These are phyloP conservation scores for Ceratocystis ficicola DNA, from an alignment of 2,329 filamentous ascomycete genomes.

Conservation along the genomic window DNA sequence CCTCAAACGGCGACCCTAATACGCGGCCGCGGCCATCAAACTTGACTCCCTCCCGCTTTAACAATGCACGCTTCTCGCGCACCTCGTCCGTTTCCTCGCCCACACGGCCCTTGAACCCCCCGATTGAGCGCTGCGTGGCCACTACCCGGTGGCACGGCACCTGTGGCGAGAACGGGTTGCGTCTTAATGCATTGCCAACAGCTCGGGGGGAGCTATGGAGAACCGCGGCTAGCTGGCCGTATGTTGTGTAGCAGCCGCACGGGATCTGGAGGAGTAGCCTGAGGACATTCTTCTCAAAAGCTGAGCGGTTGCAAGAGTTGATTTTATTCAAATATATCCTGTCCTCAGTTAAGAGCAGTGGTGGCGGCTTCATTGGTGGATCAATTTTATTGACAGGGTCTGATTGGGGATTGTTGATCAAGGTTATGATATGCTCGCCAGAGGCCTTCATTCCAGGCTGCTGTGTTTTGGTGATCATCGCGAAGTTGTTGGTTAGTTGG, in stretches of 20 bases:
- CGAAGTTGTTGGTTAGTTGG: neutral
- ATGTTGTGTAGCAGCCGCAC: conserved; percentile 61
- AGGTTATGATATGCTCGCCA: neutral
- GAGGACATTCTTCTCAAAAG: conserved; percentile 56
- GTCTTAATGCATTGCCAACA: conserved; percentile 62
- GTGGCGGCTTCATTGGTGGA: neutral
- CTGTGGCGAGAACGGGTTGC: conserved; percentile 70
- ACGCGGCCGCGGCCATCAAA: conserved; percentile 50
- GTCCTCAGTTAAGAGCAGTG: conserved; percentile 27
- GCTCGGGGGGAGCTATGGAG: conserved; percentile 61
- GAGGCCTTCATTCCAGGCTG: neutral
- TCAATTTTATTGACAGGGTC: neutral
- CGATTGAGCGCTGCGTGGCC: conserved; percentile 43
- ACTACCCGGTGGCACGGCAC: conserved; percentile 76
- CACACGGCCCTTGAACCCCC: conserved; percentile 56
- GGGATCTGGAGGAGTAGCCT: conserved; percentile 65
- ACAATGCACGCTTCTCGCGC: conserved; percentile 49
- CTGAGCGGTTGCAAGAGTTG: conserved; percentile 34
- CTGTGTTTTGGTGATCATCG: neutral
- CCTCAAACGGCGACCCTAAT: conserved; percentile 43
- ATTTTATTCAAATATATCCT: conserved; percentile 36
- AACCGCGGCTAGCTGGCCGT: conserved; percentile 56
- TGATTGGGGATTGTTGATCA: neutral
- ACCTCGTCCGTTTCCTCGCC: conserved; percentile 49
- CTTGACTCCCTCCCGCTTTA: conserved; percentile 51